Percentiles rank a stretch among this genome's conserved stretches.
Conservation (phyloP, 2,329 filamentous ascomycete species). For the Botrytis porri region DNA sequence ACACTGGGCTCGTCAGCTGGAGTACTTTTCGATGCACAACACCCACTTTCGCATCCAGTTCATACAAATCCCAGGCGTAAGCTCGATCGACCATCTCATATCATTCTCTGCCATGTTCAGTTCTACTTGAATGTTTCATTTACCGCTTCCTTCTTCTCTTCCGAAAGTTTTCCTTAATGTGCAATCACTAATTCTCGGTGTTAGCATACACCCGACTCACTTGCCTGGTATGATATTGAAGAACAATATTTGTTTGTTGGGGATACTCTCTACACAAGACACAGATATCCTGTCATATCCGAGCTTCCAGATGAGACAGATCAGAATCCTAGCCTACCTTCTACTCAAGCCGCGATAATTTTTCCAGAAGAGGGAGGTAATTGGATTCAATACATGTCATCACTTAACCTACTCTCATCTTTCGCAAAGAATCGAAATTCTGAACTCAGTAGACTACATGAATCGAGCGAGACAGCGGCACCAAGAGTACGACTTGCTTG, state of each 20-base stretch:
- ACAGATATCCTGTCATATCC: constrained; percentile 32
- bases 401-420: constrained; percentile 39
- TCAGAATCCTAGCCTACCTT: constrained; percentile 25
- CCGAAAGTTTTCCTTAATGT: neutral
- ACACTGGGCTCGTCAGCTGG: constrained; percentile 42
- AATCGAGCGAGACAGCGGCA: constrained; percentile 26
- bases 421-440: constrained; percentile 40
- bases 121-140: neutral
- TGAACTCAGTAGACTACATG: constrained; percentile 27
- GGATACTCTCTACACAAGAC: constrained; percentile 45
- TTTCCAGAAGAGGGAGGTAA: constrained; percentile 42
- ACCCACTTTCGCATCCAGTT: constrained; percentile 42
- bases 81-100: constrained; percentile 43
- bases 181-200: neutral
- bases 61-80: constrained; percentile 47
- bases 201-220: constrained; percentile 1
- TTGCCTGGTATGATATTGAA: constrained; percentile 27
- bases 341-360: constrained; percentile 38
- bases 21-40: constrained; percentile 33
- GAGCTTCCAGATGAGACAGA: constrained; percentile 30
- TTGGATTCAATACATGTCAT: constrained; percentile 41
- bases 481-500: constrained; percentile 36
- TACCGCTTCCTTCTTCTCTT: neutral
- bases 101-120: neutral
- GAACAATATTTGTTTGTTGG: constrained; percentile 47